Evolutionary conservation across 768 basidiomycete genomes (phyloP), one percentile per base, ranked within the genome.

Genomic region (Podaxis rugospora): DNA sequence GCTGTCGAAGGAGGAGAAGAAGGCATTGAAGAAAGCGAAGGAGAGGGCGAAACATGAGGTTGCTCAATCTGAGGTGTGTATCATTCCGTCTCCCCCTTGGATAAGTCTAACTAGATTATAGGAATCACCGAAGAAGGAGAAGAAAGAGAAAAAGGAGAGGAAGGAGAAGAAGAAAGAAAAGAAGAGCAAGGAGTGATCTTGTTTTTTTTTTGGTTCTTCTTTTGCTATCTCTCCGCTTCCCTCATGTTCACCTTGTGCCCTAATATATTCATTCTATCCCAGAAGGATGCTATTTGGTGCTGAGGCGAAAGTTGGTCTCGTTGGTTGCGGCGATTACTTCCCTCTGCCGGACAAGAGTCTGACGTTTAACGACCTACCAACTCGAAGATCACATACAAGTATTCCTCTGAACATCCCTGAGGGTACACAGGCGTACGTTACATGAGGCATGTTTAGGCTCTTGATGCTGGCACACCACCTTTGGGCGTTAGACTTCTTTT

Each of bases 1-100:
- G 76, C 67, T 90, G 51, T 87, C 87, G 21, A 92, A 92, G 74
- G 90, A 92, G 74, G 90, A 93, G 76, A 91, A 91, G 80, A 92
- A 90, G 77, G 88, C 89, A 16, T 72, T 88, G 71, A 92, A 90
- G 74, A 91, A 88, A 74, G 87, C 86, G 47, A 82, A 90, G 75
- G 80, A 83, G 67, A 77, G 83, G 66, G 81, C 75, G n/a, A 85
- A 83, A 71, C 74, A 69, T 36, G 81, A 80, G 65, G 79, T 74
- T 18, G 79, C 65, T 18, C 77, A 81, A 79, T 42, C 27, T 46
- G 63, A 64, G 64, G 66, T 65, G 59, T 64, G 66, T 65, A 11
- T 63, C 61, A 18, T 42, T 9, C 52, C 25, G 32, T 56, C 52
- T 25, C 13, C 36, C 23, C 53, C 27, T 13, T 28, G 10, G 47